A percentile compares a stretch with the other conserved stretches of the same genome.
These are phyloP conservation scores for Beta vulgaris DNA, from an alignment of 148 eudicot species.

Conservation along the genomic window DNA sequence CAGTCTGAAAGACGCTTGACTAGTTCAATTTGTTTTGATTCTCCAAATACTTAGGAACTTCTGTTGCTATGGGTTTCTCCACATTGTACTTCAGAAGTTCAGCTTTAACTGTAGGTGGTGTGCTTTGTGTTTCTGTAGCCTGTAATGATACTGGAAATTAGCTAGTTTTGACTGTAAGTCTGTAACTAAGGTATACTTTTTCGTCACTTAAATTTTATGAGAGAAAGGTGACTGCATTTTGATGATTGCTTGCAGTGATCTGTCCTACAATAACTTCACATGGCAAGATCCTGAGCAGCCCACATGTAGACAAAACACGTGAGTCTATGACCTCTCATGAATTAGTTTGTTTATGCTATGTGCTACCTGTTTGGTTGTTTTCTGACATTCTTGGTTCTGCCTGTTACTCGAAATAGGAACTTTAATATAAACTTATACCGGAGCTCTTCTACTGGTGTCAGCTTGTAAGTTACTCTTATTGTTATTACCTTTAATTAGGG, in stretches of 20 bases:
- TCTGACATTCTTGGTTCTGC: slow-evolving; percentile 15
- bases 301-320: slow-evolving; percentile 54
- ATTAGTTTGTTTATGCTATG: not conserved
- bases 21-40: not conserved
- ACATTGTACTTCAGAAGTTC: not conserved
- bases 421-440: slow-evolving; percentile 55
- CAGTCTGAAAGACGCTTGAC: not conserved
- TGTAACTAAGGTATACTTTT: not conserved
- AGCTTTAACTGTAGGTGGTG: not conserved
- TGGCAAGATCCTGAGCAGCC: slow-evolving; percentile 60
- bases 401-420: slow-evolving; percentile 38
- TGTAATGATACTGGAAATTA: not conserved
- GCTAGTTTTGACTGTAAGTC: not conserved
- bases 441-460: slow-evolving; percentile 44
- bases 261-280: slow-evolving; percentile 70
- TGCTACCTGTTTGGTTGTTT: not conserved
- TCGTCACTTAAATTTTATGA: not conserved
- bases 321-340: slow-evolving; percentile 12
- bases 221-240: not conserved
- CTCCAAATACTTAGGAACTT: not conserved
- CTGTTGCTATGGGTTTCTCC: not conserved
- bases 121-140: not conserved
- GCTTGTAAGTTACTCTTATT: slow-evolving; percentile 44
- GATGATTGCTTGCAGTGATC: slow-evolving; percentile 53
- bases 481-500: not conserved